phyloP scores from a whole-genome alignment of 257 asterid species.

The Solanum acaule region DNA sequence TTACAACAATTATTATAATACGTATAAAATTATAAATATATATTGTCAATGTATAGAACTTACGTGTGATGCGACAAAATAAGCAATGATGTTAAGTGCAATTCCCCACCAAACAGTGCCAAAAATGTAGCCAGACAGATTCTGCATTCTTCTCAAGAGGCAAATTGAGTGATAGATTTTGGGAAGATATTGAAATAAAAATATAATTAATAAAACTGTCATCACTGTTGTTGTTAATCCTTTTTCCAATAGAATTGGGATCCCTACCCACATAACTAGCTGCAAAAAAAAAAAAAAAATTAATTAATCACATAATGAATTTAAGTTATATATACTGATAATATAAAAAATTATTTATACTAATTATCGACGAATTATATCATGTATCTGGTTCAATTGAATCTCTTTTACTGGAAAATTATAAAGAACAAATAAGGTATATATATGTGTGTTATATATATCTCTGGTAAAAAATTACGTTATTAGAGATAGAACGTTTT shows the following conservation, averaged over 20 bases:
- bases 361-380: background rate
- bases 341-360: background rate
- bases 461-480: background rate
- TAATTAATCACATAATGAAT: background rate
- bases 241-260: slow-evolving; percentile 10
- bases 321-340: background rate
- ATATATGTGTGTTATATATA: background rate
- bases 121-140: slow-evolving; percentile 19
- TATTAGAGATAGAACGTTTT: background rate
- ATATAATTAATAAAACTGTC: slow-evolving; percentile 8
- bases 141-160: slow-evolving; percentile 8
- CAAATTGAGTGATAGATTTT: slow-evolving; percentile 18
- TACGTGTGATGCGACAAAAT: slow-evolving; percentile 22
- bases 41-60: background rate
- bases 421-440: background rate
- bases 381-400: background rate
- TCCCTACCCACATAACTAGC: slow-evolving; percentile 12
- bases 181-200: slow-evolving; percentile 22
- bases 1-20: background rate
- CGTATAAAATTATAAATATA: no score
- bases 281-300: background rate
- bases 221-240: slow-evolving; percentile 13
- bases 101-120: slow-evolving; percentile 33
- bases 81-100: slow-evolving; percentile 16
- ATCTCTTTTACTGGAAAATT: background rate